Percentiles rank a stretch among this genome's conserved stretches.
Evolutionary conservation across 441 rosid species (phyloP).

Genomic region (Eutrema salsugineum): DNA sequence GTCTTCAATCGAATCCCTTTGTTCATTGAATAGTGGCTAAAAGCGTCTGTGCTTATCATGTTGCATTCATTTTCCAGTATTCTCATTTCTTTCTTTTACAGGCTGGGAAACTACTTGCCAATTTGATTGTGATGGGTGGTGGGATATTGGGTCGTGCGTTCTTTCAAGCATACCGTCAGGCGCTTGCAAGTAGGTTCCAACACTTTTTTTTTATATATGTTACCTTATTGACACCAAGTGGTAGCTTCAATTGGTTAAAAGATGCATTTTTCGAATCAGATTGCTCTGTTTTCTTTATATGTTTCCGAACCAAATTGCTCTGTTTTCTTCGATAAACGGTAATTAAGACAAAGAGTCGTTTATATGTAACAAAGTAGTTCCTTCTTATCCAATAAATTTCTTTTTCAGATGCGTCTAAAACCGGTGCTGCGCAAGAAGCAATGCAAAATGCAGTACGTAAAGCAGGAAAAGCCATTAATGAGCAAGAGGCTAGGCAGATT

Average conservation of each 20-base stretch:
- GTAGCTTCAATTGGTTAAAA: not conserved
- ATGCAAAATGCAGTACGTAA: conserved; percentile 60
- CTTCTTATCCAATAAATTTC: not conserved
- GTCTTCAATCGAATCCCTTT: too few relatives aligned
- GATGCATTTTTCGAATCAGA: too few relatives aligned
- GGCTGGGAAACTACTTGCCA: conserved; percentile 86
- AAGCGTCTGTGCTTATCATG: not conserved
- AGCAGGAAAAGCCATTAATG: conserved; percentile 73
- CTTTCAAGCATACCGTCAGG: conserved; percentile 93
- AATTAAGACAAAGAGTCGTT: not conserved
- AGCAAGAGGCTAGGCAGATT: conserved; percentile 84
- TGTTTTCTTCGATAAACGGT: not conserved
- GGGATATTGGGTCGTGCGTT: conserved; percentile 75
- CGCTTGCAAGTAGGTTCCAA: conserved; percentile 64
- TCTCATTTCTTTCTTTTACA: conserved; percentile 8
- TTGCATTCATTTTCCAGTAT: not conserved
- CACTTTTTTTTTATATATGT: not conserved
- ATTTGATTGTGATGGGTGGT: conserved; percentile 80
- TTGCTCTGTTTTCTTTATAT: too few relatives aligned
- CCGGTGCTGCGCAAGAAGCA: conserved; percentile 83
- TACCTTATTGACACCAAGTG: not conserved
- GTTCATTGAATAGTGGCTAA: too few relatives aligned
- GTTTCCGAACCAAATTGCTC: not conserved
- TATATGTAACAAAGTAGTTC: not conserved
- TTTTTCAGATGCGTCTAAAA: conserved; percentile 74